Evolutionary conservation across 352 stramenopile genomes (phyloP), one percentile per base, ranked within the genome.

Genomic region (Phytophthora tubulina): DNA sequence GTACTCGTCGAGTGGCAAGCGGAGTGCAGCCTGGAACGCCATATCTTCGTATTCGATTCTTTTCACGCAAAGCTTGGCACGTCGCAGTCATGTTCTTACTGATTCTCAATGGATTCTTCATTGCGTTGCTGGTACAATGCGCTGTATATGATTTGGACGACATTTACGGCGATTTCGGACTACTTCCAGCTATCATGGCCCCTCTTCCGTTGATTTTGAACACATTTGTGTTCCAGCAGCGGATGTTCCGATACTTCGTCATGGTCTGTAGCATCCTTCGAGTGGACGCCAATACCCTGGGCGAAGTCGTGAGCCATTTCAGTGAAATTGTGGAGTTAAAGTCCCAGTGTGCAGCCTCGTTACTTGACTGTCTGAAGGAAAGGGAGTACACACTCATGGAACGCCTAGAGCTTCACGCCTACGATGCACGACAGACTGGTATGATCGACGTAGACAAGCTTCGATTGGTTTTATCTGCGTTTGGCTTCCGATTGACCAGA

Each of bases 71-170:
- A 55, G 75, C 73, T 9, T 90, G 84, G 82, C 82, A 93, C 35
- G 85, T 92, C 27, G n/a, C 63, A 1, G 75, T 93, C 46, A 88
- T 90, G 58, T 72, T 75, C 15, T 54, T 91, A 21, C 54, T 94
- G 11, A 89, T 94, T 65, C 68, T 94, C n/a, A 94, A 94, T 55
- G 86, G 78, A 0, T 84, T 94, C 39, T 92, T 85, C 72, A 62
- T 82, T 14, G 85, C 81, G 30, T 69, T 92, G 13, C 63, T 92
- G n/a, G 62, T 82, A 10, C 84, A 92, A 53, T 92, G 85, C 46
- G 72, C 89, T 0, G 63, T 91, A 15, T 90, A 91, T 66, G 64
- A 80, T 15, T 50, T 80, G 59, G 62, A 75, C 44, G 55, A 75
- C 4, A 73, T 80, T 9, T 77, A 74, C 39, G 45, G 46, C n/a